A percentile compares a stretch with the other conserved stretches of the same genome.
These are phyloP conservation scores for Linderniella brevidens DNA, from an alignment of 257 asterid species.

Conservation along the genomic window DNA sequence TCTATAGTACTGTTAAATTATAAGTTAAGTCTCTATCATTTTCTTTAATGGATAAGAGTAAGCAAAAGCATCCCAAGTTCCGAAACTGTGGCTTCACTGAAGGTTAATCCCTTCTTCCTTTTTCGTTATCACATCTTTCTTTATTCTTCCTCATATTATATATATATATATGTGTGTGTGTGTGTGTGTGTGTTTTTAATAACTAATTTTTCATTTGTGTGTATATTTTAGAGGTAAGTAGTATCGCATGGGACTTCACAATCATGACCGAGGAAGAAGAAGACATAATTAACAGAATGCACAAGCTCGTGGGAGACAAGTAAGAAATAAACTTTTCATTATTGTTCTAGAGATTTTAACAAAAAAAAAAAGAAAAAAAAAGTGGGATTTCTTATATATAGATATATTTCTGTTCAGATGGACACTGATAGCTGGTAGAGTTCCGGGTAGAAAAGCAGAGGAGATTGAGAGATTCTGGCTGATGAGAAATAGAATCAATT, in stretches of 20 bases:
- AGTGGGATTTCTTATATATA: not conserved
- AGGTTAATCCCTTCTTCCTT: no score
- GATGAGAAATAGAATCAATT: constrained; percentile 8
- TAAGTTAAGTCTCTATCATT: no score
- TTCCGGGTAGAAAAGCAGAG: constrained; percentile 18
- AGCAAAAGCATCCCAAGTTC: no score
- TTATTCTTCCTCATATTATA: no score
- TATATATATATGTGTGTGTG: no score
- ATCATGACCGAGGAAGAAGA: constrained; percentile 54
- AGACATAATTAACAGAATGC: constrained; percentile 58
- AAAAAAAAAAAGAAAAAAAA: no score
- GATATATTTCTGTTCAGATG: constrained; percentile 15
- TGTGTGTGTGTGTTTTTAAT: no score
- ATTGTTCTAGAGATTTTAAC: not conserved
- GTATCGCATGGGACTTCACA: constrained; percentile 48
- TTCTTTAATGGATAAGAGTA: no score
- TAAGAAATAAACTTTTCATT: constrained; percentile 1
- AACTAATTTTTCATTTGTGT: no score
- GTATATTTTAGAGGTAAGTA: constrained; percentile 41
- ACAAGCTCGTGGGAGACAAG: constrained; percentile 68
- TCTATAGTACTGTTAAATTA: no score
- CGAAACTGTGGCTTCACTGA: no score
- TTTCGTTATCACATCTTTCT: no score
- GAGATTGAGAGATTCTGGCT: constrained; percentile 8
- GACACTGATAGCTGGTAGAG: constrained; percentile 36